A percentile compares a stretch with the other conserved stretches of the same genome.
Conservation (phyloP, 495 filamentous ascomycete species). For the Parmelia sp. region DNA sequence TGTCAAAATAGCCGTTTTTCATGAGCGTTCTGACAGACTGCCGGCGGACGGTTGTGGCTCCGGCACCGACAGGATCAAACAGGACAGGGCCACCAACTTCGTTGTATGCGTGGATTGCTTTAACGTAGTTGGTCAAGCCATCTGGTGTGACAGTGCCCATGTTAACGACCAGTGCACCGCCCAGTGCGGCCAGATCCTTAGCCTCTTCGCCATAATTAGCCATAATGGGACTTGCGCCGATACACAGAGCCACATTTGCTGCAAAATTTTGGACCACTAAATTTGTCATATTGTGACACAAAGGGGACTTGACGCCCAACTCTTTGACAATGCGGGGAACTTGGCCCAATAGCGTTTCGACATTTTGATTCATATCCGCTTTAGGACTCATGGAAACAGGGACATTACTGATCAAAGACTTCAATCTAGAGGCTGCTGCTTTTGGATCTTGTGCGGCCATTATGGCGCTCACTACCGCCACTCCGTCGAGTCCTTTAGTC, state of each 20-base stretch:
- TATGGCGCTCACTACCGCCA: slow-evolving; percentile 87
- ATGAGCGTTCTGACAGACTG: slow-evolving; percentile 67
- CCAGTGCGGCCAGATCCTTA: slow-evolving; percentile 60
- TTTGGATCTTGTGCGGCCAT: slow-evolving; percentile 63
- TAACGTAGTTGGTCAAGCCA: slow-evolving; percentile 58
- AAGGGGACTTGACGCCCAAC: slow-evolving; percentile 55
- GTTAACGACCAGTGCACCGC: slow-evolving; percentile 75
- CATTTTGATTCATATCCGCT: slow-evolving; percentile 29
- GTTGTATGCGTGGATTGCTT: slow-evolving; percentile 74
- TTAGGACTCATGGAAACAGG: slow-evolving; percentile 42
- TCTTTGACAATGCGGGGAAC: slow-evolving; percentile 53
- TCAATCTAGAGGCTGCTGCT: slow-evolving; percentile 51
- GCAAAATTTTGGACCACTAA: slow-evolving; percentile 88
- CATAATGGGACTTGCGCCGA: slow-evolving; percentile 91
- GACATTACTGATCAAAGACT: slow-evolving; percentile 40
- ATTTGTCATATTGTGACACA: slow-evolving; percentile 97
- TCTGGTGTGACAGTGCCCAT: slow-evolving; percentile 85
- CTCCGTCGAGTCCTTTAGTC: slow-evolving; percentile 59
- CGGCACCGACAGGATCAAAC: slow-evolving; percentile 87
- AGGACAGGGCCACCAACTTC: slow-evolving; percentile 63
- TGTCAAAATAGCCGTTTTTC: slow-evolving; percentile 65
- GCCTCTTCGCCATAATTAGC: slow-evolving; percentile 80
- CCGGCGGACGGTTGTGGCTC: slow-evolving; percentile 69
- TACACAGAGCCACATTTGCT: slow-evolving; percentile 71
- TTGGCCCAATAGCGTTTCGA: slow-evolving; percentile 36